These are phyloP conservation scores for Solanum gandarillasii DNA, from an alignment of 257 asterid species.

Conservation along the genomic window DNA sequence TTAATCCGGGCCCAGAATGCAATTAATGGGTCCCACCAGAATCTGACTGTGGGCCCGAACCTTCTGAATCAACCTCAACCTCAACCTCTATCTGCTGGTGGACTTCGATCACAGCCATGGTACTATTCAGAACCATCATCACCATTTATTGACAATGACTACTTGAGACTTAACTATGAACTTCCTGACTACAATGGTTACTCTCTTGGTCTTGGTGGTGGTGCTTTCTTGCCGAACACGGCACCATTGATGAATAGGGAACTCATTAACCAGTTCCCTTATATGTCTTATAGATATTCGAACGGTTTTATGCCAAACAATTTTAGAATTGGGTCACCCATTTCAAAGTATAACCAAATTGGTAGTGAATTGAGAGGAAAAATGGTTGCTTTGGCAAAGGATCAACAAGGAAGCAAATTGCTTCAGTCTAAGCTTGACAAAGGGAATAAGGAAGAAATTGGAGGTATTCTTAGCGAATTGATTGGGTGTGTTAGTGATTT, in stretches of 20 bases:
- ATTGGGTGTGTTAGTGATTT: conserved; percentile 19
- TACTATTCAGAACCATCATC: not conserved
- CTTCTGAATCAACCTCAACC: not conserved
- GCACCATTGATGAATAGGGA: conserved; percentile 4
- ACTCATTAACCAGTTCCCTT: conserved; percentile 1
- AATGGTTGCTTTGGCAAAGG: conserved; percentile 23
- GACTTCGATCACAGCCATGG: not conserved
- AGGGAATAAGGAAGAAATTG: conserved; percentile 24
- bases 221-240: conserved; percentile 55
- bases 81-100: not conserved
- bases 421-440: conserved; percentile 35
- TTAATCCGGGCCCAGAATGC: conserved; percentile 4
- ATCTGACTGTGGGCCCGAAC: conserved; percentile 34
- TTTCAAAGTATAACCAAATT: not conserved
- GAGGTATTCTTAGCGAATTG: conserved; percentile 28
- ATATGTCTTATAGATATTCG: not conserved
- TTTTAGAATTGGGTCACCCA: not conserved
- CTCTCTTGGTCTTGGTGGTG: not conserved
- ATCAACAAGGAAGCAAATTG: conserved; percentile 27
- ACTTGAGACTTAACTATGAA: not conserved
- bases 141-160: not conserved
- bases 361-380: conserved; percentile 29
- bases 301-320: not conserved
- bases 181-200: not conserved
- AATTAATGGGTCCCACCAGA: conserved; percentile 33